Base-by-base conservation (phyloP, 331 rosid species). In the Prunus yedoensis region DNA sequence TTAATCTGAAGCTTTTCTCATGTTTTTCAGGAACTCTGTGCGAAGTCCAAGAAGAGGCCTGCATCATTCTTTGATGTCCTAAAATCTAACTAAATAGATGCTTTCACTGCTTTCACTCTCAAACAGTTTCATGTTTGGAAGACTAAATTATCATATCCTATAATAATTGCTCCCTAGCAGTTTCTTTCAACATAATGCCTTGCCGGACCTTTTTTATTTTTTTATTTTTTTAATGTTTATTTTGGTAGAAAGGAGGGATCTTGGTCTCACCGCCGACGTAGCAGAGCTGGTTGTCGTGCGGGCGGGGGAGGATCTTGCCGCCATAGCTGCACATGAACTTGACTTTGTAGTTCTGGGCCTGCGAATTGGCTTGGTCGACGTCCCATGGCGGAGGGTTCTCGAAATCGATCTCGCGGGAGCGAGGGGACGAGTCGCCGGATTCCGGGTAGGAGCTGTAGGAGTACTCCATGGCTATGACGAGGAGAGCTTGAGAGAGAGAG, bases 281-380 rank as follows among this genome's bases (percentile, higher is more conserved):
- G 71, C 93, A 90, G 64, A 94, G 95, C 18, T 83, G 89, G 71
- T 91, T 94, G 70, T 94, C 99, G 78, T 91, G 97, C 3, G 86
- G 80, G 6, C 99, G 96, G 3, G 97, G 99, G 25, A 87, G 92
- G 91, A 94, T 94, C 87, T 94, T 94, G 2, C 99, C 99, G 54
- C 96, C 95, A 52, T 94, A 94, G 86, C 96, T 90, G 68, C 96
- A 94, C 95, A 94, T 91, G 83, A 94, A 89, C 74, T 91, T 94
- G 53, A 78, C 92, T 70, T 88, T 90, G 87, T 91, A 91, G 75
- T 65, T 88, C 2, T 83, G 85, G 0, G 71, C 64, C 0, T 75
- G 91, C 18, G 66, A 15, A 27, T 60, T 60, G 20, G 66, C 35
- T 25, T 30, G 18, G 20, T 74, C 80, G 18, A 46, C 87, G 30